Evolutionary conservation across 306 rosid genomes (phyloP), one percentile per base, ranked within the genome.

Genomic region (Cicer bijugum): DNA sequence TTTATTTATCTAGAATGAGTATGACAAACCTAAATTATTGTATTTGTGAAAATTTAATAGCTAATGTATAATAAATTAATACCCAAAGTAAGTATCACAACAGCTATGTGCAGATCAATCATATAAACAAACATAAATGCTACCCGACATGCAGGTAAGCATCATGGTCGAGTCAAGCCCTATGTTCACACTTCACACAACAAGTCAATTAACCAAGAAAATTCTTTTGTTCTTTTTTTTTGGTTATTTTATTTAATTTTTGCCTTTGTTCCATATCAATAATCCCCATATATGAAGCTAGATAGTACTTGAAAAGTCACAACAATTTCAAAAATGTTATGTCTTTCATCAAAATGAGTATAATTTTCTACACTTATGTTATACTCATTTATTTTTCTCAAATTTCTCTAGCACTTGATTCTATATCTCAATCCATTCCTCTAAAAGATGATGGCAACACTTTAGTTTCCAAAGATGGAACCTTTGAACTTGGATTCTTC

Each of bases 401-500:
- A 52, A 33, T 15, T 70, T 83, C 81, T 57, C 4, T 61, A 16
- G 80, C 81, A 42, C 6, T 78, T 56, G 80, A 66, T 9, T 23
- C 82, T 56, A 67, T 86, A 14, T 74, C 83, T 56, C 77, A 79
- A 5, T 48, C 83, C 28, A 69, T 78, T 57, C 67, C 83, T 66
- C n/a, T 86, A 10, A 53, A 17, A 43, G 73, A 20, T 14, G 77
- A 84, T 35, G 82, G 80, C 37, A 55, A 12, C 44, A 80, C 86
- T 52, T 80, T 88, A 8, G 78, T 77, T 35, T 85, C 89, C 50
- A 53, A 55, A 67, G 68, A 69, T 48, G 91, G 87, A 76, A 72
- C 72, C 78, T 88, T 86, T 73, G 87, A 77, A 53, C 83, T 86
- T 48, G 93, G 89, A 53, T 89, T 87, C 84, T 87, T 87, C 69